Base-by-base conservation (phyloP, 2,329 filamentous ascomycete species). In the Penicillium decumbens region DNA sequence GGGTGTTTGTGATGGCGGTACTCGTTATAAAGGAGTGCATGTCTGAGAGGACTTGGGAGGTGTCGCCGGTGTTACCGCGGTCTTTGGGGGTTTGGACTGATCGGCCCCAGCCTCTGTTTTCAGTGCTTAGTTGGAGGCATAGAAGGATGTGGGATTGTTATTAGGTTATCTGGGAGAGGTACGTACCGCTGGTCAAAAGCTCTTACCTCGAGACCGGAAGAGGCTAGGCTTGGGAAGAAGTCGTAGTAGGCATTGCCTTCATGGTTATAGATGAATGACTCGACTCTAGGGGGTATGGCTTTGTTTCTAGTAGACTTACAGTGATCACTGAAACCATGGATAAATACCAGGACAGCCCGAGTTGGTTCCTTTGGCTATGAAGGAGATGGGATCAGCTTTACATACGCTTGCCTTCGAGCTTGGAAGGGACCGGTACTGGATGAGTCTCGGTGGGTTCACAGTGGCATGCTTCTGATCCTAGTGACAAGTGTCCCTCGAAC, bases 251-350 rank as follows among this genome's bases (percentile, higher is more conserved):
- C 81, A 70, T 87, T 83, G 68, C 87, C 75, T 78, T n/a, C 2
- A n/a, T 38, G 3, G 8, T 49, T 47, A 29, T 37, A 2, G 7
- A 20, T 35, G 15, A 35, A 35, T 40, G 25, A 12, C 8, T 23
- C 15, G 15, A 23, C 20, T 3, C 23, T 4, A 12, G 15, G 2
- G 13, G 18, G 8, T 3, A 15, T 20, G 12, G 9, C 15, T 40
- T 45, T 20, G 15, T 37, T 38, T 15, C 23, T 8, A 10, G 25
- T 23, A 18, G 15, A 53, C 66, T 55, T 66, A 76, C 76, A 77
- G 70, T 95, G 89, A 70, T 95, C 91, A 68, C 83, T 89, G 77
- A 91, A 96, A 62, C 91, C 91, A 72, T 96, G 91, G 55, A 96
- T 75, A 70, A 95, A 87, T 61, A 93, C 77, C 43, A 95, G 69